Evolutionary conservation across 2,329 filamentous ascomycete genomes (phyloP), one percentile per base, ranked within the genome.

Genomic region (Botrytis medusae): DNA sequence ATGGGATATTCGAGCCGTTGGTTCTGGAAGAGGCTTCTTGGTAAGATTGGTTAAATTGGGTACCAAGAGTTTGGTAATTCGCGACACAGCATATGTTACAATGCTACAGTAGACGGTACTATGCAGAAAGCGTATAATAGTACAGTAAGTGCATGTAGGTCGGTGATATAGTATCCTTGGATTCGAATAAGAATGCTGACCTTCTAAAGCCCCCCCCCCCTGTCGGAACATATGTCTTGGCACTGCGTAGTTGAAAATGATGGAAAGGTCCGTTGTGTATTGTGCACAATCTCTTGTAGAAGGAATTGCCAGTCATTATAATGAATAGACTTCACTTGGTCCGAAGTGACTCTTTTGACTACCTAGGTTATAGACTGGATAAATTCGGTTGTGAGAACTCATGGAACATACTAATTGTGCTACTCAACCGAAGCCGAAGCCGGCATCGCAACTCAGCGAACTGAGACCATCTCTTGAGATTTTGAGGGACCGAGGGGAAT

Each of bases 41-140:
- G 64, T 29, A 22, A 29, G 64, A 54, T 54, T 67, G 64, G 64
- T 40, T 40, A 9, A 54, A n/a, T 54, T 20, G 7, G 63, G 64
- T 67, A 54, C 64, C 64, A 67, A 67, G 46, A 37, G 46, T 37
- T 29, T 67, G 64, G 64, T 54, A 67, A 40, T 20, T 54, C 46
- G 64, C 54, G 64, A 67, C 29, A 40, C 46, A 40, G 14, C 46
- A 46, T 51, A 54, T 67, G 22, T 9, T 1, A 18, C 1, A 40
- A 29, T 54, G 10, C 46, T 22, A 67, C 44, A 37, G 32, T 25
- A 48, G 61, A 32, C 40, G 61, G 61, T 25, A 40, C 34, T 22
- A 61, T 37, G 59, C 59, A 61, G 59, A 61, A 40, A 37, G 57
- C 57, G 51, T 57, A 18, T 18, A 9, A 61, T n/a, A 18, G 22